A percentile compares a stretch with the other conserved stretches of the same genome.
These are phyloP conservation scores for Plasmodium vivax DNA, from an alignment of 169 alveolate species.

Conservation along the genomic window DNA sequence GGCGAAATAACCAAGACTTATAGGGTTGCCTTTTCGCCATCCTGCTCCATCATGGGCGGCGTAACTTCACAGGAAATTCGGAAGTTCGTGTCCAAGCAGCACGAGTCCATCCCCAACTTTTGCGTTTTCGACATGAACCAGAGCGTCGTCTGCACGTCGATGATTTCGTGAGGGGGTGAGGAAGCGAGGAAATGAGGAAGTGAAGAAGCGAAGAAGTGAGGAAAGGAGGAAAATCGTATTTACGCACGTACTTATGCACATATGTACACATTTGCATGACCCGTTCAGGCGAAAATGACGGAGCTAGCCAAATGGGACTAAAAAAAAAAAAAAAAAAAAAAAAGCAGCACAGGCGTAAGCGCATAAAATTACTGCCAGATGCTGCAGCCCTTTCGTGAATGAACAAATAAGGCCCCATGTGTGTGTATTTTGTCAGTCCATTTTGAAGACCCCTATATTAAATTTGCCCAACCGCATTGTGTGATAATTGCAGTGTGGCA, in stretches of 20 bases:
- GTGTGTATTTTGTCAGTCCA: background rate
- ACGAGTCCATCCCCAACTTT: slow-evolving; percentile 83
- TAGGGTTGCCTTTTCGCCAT: slow-evolving; percentile 29
- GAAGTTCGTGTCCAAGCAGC: slow-evolving; percentile 84
- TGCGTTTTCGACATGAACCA: slow-evolving; percentile 84
- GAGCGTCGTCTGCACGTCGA: slow-evolving; percentile 81
- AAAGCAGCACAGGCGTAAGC: background rate
- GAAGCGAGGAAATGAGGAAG: background rate
- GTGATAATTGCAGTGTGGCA: background rate
- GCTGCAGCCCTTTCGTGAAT: background rate
- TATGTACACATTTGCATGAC: background rate
- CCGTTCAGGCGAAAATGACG: background rate
- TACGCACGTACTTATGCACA: background rate
- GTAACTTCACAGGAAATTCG: slow-evolving; percentile 82
- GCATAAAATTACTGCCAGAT: background rate
- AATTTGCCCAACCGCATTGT: background rate
- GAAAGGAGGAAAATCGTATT: background rate
- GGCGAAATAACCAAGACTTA: slow-evolving; percentile 59
- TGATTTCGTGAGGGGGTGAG: slow-evolving; percentile 66
- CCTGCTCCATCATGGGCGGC: slow-evolving; percentile 82
- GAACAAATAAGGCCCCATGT: background rate
- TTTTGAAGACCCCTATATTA: background rate
- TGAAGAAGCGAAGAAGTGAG: too few relatives aligned
- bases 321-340: background rate
- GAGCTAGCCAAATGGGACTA: background rate